These are phyloP conservation scores for Xylaria sp. DNA, from an alignment of 2,329 filamentous ascomycete species.

Conservation along the genomic window DNA sequence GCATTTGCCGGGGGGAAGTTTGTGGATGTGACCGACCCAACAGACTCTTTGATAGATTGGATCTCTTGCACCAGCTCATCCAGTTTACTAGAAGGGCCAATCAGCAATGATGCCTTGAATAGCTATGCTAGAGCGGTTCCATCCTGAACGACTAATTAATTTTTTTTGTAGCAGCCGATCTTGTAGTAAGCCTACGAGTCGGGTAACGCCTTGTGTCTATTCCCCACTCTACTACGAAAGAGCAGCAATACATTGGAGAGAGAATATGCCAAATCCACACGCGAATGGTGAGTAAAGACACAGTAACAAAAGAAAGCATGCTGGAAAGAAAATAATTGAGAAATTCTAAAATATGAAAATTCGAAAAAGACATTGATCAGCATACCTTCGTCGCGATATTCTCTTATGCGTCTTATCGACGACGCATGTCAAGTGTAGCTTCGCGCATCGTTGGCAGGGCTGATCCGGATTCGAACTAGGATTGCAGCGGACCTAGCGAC, in stretches of 20 bases:
- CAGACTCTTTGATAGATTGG: constrained; percentile 65
- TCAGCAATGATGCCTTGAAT: constrained; percentile 21
- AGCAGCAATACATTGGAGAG: background rate
- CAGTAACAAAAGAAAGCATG: background rate
- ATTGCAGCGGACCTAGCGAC: constrained; percentile 49
- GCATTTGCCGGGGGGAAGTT: constrained; percentile 37
- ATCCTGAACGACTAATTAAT: background rate
- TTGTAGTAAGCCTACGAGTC: background rate
- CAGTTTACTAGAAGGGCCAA: constrained; percentile 58
- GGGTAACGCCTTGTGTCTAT: background rate
- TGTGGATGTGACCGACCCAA: constrained; percentile 47
- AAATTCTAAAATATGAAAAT: background rate
- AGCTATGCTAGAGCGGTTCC: background rate
- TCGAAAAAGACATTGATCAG: constrained; percentile 1
- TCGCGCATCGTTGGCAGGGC: constrained; percentile 49
- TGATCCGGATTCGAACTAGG: constrained; percentile 44
- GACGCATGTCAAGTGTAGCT: constrained; percentile 46
- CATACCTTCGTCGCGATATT: constrained; percentile 49
- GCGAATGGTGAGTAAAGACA: background rate
- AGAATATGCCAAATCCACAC: background rate
- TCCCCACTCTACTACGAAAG: background rate
- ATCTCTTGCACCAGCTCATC: constrained; percentile 66
- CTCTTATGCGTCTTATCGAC: constrained; percentile 51
- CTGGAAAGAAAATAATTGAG: background rate
- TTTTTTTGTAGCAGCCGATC: background rate